Percentiles rank a stretch among this genome's conserved stretches.
These are phyloP conservation scores for Solanum hybrid DNA, from an alignment of 305 asterid genomes.

Conservation along the genomic window DNA sequence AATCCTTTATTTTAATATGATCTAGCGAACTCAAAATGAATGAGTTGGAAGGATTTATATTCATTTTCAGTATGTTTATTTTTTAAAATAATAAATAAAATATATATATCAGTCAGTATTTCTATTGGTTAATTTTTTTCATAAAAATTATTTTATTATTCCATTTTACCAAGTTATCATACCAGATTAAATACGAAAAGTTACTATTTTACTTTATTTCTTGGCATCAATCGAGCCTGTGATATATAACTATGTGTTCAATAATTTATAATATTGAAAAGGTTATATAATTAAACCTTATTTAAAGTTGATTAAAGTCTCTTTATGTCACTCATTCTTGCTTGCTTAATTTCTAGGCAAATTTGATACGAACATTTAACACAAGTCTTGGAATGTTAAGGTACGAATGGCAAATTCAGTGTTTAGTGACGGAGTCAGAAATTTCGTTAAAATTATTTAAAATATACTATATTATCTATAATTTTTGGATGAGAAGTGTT, in stretches of 20 bases:
- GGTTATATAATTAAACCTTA: neutral
- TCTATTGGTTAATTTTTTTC: no score
- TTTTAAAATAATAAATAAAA: no score
- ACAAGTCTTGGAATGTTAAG: neutral
- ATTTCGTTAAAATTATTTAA: neutral
- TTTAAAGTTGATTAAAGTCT: neutral
- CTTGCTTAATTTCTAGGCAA: neutral
- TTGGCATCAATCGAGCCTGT: neutral
- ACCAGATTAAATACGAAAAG: neutral
- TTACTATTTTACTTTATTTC: neutral
- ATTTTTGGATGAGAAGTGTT: neutral
- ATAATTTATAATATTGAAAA: neutral
- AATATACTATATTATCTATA: neutral
- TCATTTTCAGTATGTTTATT: neutral
- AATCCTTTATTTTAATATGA: no score
- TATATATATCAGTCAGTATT: no score
- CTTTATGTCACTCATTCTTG: neutral
- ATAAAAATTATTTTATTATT: no score
- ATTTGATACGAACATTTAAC: neutral
- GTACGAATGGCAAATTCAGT: neutral
- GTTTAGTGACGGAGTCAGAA: neutral
- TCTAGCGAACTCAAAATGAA: neutral
- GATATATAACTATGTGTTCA: neutral
- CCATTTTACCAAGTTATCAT: neutral
- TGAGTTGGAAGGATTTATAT: neutral